Conservation (phyloP, 495 filamentous ascomycete genomes). For the Podospora appendiculata region DNA sequence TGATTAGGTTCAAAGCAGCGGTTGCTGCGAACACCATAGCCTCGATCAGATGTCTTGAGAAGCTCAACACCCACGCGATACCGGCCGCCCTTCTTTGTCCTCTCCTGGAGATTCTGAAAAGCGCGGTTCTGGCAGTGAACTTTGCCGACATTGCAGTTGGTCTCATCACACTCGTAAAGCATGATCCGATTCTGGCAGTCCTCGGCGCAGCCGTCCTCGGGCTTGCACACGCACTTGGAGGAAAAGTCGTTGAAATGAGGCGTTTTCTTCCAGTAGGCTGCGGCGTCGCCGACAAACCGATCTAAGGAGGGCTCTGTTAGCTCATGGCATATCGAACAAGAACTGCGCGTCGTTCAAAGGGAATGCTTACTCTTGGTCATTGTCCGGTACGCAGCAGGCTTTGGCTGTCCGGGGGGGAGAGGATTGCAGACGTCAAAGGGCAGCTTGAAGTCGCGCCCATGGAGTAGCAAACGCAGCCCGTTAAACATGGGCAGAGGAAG, state of each 20-base stretch:
- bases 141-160: conserved; percentile 71
- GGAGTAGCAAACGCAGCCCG: conserved; percentile 49
- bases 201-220: conserved; percentile 75
- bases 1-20: conserved; percentile 81
- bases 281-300: conserved; percentile 85
- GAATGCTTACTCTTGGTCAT: conserved; percentile 66
- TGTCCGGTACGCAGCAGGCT: conserved; percentile 83
- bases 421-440: conserved; percentile 87
- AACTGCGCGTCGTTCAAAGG: neutral
- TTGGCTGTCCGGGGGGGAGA: conserved; percentile 74
- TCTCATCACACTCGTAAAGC: conserved; percentile 92
- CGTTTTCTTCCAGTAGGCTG: conserved; percentile 74
- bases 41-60: conserved; percentile 78
- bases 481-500: conserved; percentile 35
- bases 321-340: neutral
- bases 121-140: conserved; percentile 74
- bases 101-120: conserved; percentile 71
- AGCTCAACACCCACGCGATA: conserved; percentile 93
- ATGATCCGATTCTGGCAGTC: conserved; percentile 90
- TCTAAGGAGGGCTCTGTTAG: conserved; percentile 41
- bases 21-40: conserved; percentile 85
- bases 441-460: conserved; percentile 71
- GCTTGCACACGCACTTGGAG: conserved; percentile 69
- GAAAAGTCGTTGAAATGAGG: conserved; percentile 64
- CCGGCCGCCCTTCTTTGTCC: conserved; percentile 68